These are phyloP conservation scores for Malassezia caprae DNA, from an alignment of 1,284 basidiomycete genomes.

Conservation along the genomic window DNA sequence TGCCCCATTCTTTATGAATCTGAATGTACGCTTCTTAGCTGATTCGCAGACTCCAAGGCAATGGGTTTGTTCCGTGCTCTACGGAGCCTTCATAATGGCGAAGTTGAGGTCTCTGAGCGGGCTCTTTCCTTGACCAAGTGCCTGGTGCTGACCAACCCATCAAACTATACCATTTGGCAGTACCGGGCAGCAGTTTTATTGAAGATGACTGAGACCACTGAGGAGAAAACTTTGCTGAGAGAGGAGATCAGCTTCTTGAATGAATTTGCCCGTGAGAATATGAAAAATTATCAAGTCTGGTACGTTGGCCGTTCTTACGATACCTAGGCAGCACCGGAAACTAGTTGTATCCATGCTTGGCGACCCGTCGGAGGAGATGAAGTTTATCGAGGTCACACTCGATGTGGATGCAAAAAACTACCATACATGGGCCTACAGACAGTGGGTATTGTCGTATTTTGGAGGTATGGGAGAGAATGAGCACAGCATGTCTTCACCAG, in stretches of 20 bases:
- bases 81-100: conserved; percentile 3
- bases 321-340: conserved; percentile 31
- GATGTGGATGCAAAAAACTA: conserved; percentile 39
- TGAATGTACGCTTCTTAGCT: conserved; percentile 19
- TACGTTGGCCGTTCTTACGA: conserved; percentile 1
- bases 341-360: conserved; percentile 27
- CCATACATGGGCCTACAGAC: conserved; percentile 44
- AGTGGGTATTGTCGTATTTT: conserved; percentile 41
- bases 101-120: conserved; percentile 24
- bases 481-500: background rate
- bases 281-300: conserved; percentile 47
- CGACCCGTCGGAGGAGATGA: conserved; percentile 27
- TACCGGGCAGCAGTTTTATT: conserved; percentile 34
- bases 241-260: conserved; percentile 34
- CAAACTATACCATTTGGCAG: conserved; percentile 39
- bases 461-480: conserved; percentile 20
- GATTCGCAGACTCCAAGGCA: conserved; percentile 25
- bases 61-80: conserved; percentile 42
- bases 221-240: conserved; percentile 10
- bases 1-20: conserved; percentile 42
- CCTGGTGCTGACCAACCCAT: conserved; percentile 33
- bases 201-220: conserved; percentile 1
- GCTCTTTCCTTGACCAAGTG: conserved; percentile 34
- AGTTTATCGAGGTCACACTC: conserved; percentile 26
- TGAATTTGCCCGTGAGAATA: conserved; percentile 28